These are phyloP conservation scores for Carex arenaria DNA, from an alignment of 202 grass and related monocot species.

Conservation along the genomic window DNA sequence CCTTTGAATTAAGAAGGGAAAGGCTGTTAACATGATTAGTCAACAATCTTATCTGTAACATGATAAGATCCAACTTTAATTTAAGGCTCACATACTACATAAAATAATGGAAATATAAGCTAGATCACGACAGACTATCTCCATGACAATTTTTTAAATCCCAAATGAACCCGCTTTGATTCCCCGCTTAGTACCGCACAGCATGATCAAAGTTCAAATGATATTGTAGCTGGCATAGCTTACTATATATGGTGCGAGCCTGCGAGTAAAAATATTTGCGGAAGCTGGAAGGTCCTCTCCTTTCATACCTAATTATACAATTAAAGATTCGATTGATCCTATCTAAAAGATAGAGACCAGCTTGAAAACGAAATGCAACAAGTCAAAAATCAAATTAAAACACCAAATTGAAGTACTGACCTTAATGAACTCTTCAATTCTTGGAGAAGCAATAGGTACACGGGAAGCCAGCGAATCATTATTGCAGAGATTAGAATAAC, in stretches of 20 bases:
- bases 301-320: neutral
- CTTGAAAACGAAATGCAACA: neutral
- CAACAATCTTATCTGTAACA: conserved; percentile 3
- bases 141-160: neutral
- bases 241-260: neutral
- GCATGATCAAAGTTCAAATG: conserved; percentile 3
- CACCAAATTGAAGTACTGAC: neutral
- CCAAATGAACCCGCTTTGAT: neutral
- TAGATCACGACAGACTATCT: neutral
- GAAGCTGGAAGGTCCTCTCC: too few species aligned
- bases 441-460: neutral
- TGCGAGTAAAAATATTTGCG: neutral
- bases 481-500: neutral
- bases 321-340: neutral
- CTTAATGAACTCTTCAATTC: neutral
- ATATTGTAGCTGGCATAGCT: neutral
- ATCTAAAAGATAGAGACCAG: neutral
- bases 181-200: neutral
- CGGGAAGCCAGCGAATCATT: neutral
- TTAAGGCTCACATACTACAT: neutral
- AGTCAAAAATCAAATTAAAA: neutral
- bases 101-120: neutral
- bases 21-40: conserved; percentile 1
- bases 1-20: neutral
- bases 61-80: neutral